These are phyloP conservation scores for Colletotrichum eleusines DNA, from an alignment of 2,329 filamentous ascomycete species.

Conservation along the genomic window DNA sequence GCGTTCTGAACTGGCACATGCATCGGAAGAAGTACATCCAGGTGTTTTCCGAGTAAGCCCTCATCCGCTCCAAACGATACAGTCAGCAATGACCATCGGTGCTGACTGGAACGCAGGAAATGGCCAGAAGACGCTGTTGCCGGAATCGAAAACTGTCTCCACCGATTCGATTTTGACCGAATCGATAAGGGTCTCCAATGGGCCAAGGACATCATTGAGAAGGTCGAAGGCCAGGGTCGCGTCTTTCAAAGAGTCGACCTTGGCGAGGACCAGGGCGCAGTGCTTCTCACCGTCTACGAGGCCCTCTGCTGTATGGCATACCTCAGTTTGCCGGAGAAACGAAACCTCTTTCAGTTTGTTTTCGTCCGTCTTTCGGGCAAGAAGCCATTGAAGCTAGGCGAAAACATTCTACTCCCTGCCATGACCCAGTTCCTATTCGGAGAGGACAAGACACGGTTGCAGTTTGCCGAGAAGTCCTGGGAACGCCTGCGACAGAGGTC, in stretches of 20 bases:
- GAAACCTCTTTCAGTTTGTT: constrained; percentile 79
- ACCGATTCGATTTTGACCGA: constrained; percentile 70
- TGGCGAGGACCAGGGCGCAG: constrained; percentile 63
- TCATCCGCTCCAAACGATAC: not conserved
- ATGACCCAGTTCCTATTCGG: constrained; percentile 90
- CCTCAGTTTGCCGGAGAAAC: constrained; percentile 67
- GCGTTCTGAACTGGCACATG: constrained; percentile 81
- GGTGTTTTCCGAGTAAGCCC: constrained; percentile 68
- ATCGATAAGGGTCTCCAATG: constrained; percentile 70
- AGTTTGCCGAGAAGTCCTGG: constrained; percentile 79
- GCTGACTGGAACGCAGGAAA: constrained; percentile 50
- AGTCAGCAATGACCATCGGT: not conserved
- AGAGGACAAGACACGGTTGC: constrained; percentile 69
- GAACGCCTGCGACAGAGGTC: constrained; percentile 70
- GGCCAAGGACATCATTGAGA: constrained; percentile 67
- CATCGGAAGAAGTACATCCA: constrained; percentile 73
- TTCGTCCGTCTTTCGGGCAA: constrained; percentile 85
- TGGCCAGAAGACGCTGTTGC: constrained; percentile 64
- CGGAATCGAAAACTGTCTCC: constrained; percentile 67
- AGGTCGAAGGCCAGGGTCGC: constrained; percentile 61
- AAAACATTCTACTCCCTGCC: constrained; percentile 80
- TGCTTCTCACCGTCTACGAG: constrained; percentile 88
- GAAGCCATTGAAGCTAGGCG: constrained; percentile 80
- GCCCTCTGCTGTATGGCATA: constrained; percentile 87
- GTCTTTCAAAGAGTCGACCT: constrained; percentile 62